A percentile compares a stretch with the other conserved stretches of the same genome.
Evolutionary conservation across 1,284 basidiomycete species (phyloP).

Genomic region (Moesziomyces sp.): DNA sequence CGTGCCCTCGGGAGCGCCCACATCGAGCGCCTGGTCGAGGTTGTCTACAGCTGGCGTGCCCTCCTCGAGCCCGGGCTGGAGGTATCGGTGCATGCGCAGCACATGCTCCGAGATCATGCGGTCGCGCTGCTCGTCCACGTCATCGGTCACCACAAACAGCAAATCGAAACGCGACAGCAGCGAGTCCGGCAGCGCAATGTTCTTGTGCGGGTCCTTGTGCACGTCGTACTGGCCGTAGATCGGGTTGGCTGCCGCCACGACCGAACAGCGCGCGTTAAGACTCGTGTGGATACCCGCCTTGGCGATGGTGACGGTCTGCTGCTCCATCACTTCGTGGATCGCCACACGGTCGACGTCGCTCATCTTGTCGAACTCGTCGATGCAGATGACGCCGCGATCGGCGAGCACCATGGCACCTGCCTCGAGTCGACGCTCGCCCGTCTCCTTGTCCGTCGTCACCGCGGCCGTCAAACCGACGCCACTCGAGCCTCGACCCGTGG

Average conservation of each 20-base stretch:
- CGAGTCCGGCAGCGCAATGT: constrained; percentile 98
- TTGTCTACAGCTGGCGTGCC: constrained; percentile 83
- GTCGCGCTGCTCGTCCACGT: constrained; percentile 94
- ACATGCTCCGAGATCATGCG: constrained; percentile 97
- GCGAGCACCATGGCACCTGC: constrained; percentile 99
- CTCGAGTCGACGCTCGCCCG: constrained; percentile 90
- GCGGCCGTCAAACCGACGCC: constrained; percentile 99
- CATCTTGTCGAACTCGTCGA: constrained; percentile 99
- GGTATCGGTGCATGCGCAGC: constrained; percentile 94
- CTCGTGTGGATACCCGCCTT: constrained; percentile 99
- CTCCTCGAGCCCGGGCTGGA: constrained; percentile 95
- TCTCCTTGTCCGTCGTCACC: constrained; percentile 97
- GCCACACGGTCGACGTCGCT: constrained; percentile 98
- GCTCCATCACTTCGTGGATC: constrained; percentile 99
- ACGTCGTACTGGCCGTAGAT: constrained; percentile 99
- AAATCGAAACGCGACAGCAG: constrained; percentile 98
- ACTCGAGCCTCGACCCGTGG: constrained; percentile 94
- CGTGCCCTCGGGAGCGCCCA: constrained; percentile 57
- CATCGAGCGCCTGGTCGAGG: constrained; percentile 72
- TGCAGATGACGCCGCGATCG: constrained; percentile 98
- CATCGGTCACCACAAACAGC: constrained; percentile 97
- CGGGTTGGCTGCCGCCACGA: constrained; percentile 97
- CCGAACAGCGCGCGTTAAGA: constrained; percentile 96
- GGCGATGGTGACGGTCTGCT: constrained; percentile 95
- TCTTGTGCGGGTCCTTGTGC: constrained; percentile 98